Evolutionary conservation across 805 yeast species (phyloP).

Genomic region (Candida rishiriensis): DNA sequence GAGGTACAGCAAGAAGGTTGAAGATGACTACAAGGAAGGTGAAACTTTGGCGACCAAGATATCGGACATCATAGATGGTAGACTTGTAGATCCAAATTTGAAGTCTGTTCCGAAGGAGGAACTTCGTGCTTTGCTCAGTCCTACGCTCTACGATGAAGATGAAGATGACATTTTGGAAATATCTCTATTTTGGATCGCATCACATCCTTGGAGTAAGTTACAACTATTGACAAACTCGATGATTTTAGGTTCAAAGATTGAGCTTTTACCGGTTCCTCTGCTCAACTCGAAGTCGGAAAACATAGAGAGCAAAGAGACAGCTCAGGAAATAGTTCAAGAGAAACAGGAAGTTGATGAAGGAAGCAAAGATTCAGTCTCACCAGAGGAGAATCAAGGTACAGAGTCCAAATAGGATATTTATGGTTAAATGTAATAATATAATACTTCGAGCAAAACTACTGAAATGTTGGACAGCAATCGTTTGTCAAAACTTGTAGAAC

Average conservation of each 20-base stretch:
- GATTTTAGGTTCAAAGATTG: slow-evolving; percentile 14
- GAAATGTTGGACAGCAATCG: too few species aligned
- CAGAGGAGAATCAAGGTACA: too few species aligned
- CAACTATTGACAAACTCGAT: slow-evolving; percentile 15
- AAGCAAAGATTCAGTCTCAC: too few species aligned
- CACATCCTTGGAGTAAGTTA: slow-evolving; percentile 17
- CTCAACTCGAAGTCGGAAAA: too few species aligned
- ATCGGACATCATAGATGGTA: slow-evolving; percentile 5
- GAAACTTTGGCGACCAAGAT: slow-evolving; percentile 10
- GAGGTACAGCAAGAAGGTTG: too few species aligned
- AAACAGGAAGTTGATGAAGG: too few species aligned
- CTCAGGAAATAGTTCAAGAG: too few species aligned
- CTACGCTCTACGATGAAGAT: slow-evolving; percentile 5
- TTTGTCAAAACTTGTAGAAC: too few species aligned
- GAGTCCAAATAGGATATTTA: too few species aligned
- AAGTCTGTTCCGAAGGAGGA: slow-evolving; percentile 12
- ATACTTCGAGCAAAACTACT: too few species aligned
- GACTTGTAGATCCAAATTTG: not conserved
- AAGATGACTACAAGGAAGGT: not conserved
- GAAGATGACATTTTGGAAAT: slow-evolving; percentile 4
- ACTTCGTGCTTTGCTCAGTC: slow-evolving; percentile 10
- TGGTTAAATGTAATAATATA: too few species aligned
- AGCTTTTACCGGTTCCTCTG: slow-evolving; percentile 7
- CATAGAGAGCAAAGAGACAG: too few species aligned
- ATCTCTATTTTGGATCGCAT: slow-evolving; percentile 11